These are phyloP conservation scores for Adansonia rubrostipa DNA, from an alignment of 441 rosid species.

Conservation along the genomic window DNA sequence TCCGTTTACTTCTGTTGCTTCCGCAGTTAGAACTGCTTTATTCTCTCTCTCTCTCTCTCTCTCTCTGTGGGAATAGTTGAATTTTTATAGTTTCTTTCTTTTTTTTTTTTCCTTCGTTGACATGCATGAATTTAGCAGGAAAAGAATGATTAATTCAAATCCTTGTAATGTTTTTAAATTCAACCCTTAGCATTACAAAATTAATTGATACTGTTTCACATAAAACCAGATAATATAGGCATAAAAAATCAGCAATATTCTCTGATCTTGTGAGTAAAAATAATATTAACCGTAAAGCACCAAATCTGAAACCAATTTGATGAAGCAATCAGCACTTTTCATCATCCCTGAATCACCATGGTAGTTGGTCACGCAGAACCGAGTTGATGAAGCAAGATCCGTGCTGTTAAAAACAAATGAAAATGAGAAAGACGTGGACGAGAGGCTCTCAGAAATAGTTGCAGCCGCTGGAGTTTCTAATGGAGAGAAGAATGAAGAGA, in stretches of 20 bases:
- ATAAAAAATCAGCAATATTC: background rate
- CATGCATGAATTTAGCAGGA: slow-evolving; percentile 11
- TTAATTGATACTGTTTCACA: background rate
- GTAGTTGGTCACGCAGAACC: slow-evolving; percentile 81
- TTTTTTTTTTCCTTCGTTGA: background rate
- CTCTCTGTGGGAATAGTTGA: background rate
- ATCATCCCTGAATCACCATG: slow-evolving; percentile 91
- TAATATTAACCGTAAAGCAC: background rate
- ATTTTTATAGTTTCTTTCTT: background rate
- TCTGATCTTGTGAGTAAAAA: background rate
- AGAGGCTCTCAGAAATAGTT: slow-evolving; percentile 74
- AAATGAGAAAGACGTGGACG: slow-evolving; percentile 67
- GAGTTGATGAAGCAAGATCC: slow-evolving; percentile 69
- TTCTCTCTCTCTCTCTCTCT: no score
- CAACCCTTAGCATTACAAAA: background rate
- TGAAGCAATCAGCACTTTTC: no score
- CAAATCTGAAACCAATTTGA: background rate
- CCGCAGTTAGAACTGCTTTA: background rate
- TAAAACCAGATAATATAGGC: background rate
- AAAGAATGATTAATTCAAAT: slow-evolving; percentile 12
- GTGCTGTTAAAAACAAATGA: slow-evolving; percentile 76
- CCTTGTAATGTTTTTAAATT: background rate
- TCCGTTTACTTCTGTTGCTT: background rate
- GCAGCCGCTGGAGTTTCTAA: slow-evolving; percentile 56
- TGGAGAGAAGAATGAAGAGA: slow-evolving; percentile 53